Evolutionary conservation across 345 rosid genomes (phyloP).

Genomic region (Barbarea vulgaris): DNA sequence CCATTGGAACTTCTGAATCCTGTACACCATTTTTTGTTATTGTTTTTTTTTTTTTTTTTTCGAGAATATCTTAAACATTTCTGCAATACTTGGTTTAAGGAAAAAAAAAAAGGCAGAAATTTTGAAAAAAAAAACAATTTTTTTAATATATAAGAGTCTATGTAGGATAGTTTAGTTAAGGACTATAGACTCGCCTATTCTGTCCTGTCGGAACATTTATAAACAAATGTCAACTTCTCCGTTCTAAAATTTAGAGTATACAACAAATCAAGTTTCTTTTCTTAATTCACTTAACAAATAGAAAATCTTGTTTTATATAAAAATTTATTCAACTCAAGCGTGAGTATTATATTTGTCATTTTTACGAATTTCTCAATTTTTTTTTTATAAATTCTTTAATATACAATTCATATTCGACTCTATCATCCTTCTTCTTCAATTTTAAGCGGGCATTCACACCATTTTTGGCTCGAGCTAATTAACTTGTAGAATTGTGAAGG

Average conservation of each 20-base stretch:
- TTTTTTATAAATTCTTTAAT: not conserved
- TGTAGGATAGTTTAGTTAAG: not conserved
- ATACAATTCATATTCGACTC: not conserved
- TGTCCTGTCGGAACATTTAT: not conserved
- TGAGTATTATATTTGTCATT: no score
- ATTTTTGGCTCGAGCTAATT: no score
- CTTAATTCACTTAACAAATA: no score
- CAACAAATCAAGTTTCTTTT: no score
- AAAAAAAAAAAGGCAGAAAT: no score
- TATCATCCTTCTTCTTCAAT: not conserved
- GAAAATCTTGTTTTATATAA: no score
- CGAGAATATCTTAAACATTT: not conserved
- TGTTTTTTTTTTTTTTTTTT: not conserved
- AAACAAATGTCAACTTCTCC: not conserved
- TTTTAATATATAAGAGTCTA: not conserved
- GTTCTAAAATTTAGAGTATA: not conserved
- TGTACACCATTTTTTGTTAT: slow-evolving; percentile 6
- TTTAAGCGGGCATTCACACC: not conserved
- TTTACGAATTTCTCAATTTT: no score
- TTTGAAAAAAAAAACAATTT: no score
- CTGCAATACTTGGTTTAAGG: not conserved
- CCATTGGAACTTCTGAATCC: not conserved
- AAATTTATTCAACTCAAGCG: no score
- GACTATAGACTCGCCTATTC: not conserved
- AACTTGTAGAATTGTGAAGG: no score